phyloP scores from a whole-genome alignment of 2,329 filamentous ascomycete species.

The Ophiosphaerella korrae region DNA sequence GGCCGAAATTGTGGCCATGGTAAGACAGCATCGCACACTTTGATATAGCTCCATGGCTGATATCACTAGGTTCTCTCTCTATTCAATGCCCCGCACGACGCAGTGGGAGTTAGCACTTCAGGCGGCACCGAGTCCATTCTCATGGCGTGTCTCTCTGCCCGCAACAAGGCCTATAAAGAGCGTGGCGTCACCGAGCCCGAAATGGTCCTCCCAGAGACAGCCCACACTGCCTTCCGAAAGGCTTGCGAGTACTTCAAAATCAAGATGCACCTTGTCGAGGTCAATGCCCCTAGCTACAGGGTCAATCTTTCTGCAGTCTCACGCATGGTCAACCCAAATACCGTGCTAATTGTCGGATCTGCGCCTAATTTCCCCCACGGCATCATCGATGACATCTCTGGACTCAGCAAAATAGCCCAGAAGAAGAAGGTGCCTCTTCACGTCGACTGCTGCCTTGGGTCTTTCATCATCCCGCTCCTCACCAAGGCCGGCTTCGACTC shows the following conservation, averaged over 20 bases:
- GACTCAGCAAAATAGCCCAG: conserved; percentile 80
- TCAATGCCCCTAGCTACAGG: conserved; percentile 83
- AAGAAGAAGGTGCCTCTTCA: conserved; percentile 84
- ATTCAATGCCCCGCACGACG: conserved; percentile 86
- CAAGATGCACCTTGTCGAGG: conserved; percentile 86
- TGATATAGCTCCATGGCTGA: background rate
- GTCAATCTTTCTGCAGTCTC: conserved; percentile 79
- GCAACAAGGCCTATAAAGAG: conserved; percentile 86
- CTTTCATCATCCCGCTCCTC: conserved; percentile 91
- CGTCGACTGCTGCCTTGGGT: conserved; percentile 96
- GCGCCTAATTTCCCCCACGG: conserved; percentile 98
- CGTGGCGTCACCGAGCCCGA: conserved; percentile 89
- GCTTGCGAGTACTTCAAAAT: conserved; percentile 96
- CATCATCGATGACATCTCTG: conserved; percentile 92
- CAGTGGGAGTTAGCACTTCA: conserved; percentile 85
- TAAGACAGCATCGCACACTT: conserved; percentile 45
- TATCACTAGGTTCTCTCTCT: conserved; percentile 65
- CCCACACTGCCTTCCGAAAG: conserved; percentile 95
- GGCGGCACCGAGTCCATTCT: conserved; percentile 96
- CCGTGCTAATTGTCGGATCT: conserved; percentile 87
- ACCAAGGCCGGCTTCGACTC: conserved; percentile 91
- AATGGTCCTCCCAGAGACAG: conserved; percentile 96
- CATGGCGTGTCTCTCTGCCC: conserved; percentile 89
- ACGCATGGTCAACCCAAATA: conserved; percentile 92
- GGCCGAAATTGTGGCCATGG: conserved; percentile 96